Evolutionary conservation across 2,329 filamentous ascomycete species (phyloP).

Genomic region (Sodiomyces alkalinus): DNA sequence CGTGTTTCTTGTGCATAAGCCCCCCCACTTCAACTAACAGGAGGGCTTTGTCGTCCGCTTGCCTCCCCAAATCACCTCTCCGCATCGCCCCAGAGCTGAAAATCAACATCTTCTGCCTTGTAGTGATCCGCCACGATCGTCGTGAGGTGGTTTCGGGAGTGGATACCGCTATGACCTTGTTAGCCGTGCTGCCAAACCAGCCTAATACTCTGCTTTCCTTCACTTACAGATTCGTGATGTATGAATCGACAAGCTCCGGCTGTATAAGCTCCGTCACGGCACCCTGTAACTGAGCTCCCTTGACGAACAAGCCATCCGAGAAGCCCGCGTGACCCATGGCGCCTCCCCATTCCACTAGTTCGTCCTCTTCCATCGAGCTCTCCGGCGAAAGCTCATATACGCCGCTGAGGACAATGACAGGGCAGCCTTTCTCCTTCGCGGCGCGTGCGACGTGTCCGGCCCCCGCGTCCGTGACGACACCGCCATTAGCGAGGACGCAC

Average conservation of each 20-base stretch:
- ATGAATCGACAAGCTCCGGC: constrained; percentile 59
- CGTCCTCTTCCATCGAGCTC: constrained; percentile 69
- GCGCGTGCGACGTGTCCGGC: constrained; percentile 71
- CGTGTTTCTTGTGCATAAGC: too few species aligned
- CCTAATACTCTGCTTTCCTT: constrained; percentile 2
- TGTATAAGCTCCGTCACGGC: constrained; percentile 73
- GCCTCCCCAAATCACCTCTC: constrained; percentile 4
- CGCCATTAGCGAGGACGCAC: constrained; percentile 77
- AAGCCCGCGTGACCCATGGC: constrained; percentile 63
- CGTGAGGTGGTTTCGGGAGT: constrained; percentile 58
- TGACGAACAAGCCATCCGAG: constrained; percentile 64
- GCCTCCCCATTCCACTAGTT: constrained; percentile 75
- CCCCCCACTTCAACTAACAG: too few species aligned
- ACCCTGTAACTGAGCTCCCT: constrained; percentile 62
- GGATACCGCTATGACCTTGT: constrained; percentile 35
- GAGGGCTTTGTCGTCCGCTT: too few species aligned
- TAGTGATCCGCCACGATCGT: constrained; percentile 63
- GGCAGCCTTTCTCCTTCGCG: constrained; percentile 65
- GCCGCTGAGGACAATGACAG: constrained; percentile 78
- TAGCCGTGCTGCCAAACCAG: constrained; percentile 1
- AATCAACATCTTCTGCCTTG: constrained; percentile 54
- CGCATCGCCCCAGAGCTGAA: constrained; percentile 29
- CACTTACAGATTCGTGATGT: constrained; percentile 63
- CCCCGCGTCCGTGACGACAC: constrained; percentile 72
- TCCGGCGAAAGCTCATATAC: constrained; percentile 91